Base-by-base conservation (phyloP, 768 basidiomycete genomes). In the Megacollybia marginata region DNA sequence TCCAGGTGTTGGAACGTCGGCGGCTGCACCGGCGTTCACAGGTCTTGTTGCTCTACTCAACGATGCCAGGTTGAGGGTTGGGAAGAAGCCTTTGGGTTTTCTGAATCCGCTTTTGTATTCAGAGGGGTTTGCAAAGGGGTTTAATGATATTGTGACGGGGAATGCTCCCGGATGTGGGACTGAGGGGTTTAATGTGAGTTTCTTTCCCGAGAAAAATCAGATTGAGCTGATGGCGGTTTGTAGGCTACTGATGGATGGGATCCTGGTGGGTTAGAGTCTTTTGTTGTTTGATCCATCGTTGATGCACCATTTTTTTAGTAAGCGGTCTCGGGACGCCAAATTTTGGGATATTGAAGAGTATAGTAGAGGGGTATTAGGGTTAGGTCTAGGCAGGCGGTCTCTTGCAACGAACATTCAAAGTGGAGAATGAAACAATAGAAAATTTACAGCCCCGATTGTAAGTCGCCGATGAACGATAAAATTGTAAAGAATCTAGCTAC, bases 141-240 rank as follows among this genome's bases (percentile, higher is more conserved):
- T 63, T 42, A 59, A 54, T 40, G 62, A 63, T 45, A 61, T 63
- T 42, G 55, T 53, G 7, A 38, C 23, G 12, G 62, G 62, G 12
- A 63, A 65, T 19, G 73, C 72, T 54, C 72, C 73, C 1, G 76
- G 76, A 9, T 78, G 75, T 52, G 68, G 68, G 2, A 75, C 73
- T 2, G 53, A 62, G 31, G 74, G 75, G 23, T 72, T 69, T 50
- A 57, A 55, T 42, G 57, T 59, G 33, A 32, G 57, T 51, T 19
- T 34, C 18, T 16, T 9, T 13, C 19, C 19, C 42, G 18, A 19
- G 12, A 31, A 42, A 5, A 8, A 20, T 18, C 11, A 7, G 34
- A 28, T 28, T 48, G 44, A 47, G 45, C 11, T 16, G 13, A 44
- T 50, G n/a, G 4, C 20, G 7, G 46, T 43, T 44, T 15, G 44